These are phyloP conservation scores for Aspergillus wentii DNA, from an alignment of 495 filamentous ascomycete genomes.

Conservation along the genomic window DNA sequence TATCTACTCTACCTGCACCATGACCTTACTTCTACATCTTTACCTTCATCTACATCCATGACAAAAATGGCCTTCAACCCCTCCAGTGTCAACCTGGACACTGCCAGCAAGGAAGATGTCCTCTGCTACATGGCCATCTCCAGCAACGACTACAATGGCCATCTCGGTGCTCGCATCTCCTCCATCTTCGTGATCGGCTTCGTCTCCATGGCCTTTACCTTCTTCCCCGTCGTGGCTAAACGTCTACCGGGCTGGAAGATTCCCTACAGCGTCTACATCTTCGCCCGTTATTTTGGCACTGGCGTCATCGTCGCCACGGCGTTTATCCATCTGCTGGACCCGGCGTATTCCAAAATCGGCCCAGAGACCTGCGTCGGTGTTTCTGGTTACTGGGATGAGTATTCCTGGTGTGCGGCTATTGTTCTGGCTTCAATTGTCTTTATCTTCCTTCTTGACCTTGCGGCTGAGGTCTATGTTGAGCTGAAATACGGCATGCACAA, in stretches of 20 bases:
- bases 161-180: conserved; percentile 33
- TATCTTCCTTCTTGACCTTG: conserved; percentile 35
- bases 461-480: conserved; percentile 46
- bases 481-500: conserved; percentile 37
- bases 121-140: conserved; percentile 26
- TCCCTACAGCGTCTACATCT: conserved; percentile 60
- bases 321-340: conserved; percentile 51
- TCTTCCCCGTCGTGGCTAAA: conserved; percentile 61
- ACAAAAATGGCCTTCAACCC: conserved; percentile 32
- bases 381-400: conserved; percentile 41
- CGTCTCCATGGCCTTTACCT: conserved; percentile 34
- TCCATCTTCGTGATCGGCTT: conserved; percentile 38
- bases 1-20: too few species aligned
- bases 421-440: conserved; percentile 22
- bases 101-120: conserved; percentile 24
- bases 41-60: too few species aligned
- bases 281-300: conserved; percentile 66
- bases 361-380: conserved; percentile 46
- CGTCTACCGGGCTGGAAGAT: conserved; percentile 49
- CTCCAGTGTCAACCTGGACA: conserved; percentile 26
- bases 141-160: conserved; percentile 36
- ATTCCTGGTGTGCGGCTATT: conserved; percentile 36
- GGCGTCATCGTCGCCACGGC: conserved; percentile 70
- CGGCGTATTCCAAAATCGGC: conserved; percentile 47
- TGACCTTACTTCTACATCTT: too few species aligned